Evolutionary conservation across 1,139 yeast genomes (phyloP), one percentile per base, ranked within the genome.

Genomic region (Lodderomyces pseudojiufengensis): DNA sequence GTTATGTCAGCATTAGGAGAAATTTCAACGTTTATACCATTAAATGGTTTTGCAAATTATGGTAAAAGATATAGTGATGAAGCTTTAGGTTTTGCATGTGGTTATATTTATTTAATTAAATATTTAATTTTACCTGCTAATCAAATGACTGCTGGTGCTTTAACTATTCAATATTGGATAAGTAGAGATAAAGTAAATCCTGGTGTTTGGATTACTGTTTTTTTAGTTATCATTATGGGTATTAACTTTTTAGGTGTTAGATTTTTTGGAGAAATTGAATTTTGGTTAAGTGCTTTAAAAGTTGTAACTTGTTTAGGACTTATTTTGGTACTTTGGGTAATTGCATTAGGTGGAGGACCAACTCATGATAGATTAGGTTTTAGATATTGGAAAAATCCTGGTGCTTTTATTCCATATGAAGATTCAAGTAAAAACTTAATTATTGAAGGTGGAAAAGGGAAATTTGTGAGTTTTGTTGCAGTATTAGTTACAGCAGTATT

Each of bases 1-100:
- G 84, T 80, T 32, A 79, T 82, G 85, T 65, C 79, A 45, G 80
- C 80, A 11, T 64, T 83, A 36, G 88, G 90, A 32, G 92, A 82
- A 59, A 77, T 83, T 64, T 84, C 87, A n/a, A 70, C 87, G 11
- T 80, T 73, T 49, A 67, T 79, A 38, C 88, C 88, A 13, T 63
- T 81, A 48, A 83, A 80, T 52, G 87, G 87, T 23, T 81, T 80
- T 55, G 77, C 86, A 21, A 81, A 84, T 47, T 82, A 80, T 52
- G 78, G 84, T 39, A 70, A 76, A 36, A 65, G 88, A 43, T 82
- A 79, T 49, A 78, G 76, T 39, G 87, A 81, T 48, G 82, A 80
- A 25, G 76, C 86, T 4, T 65, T 82, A 35, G 90, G 88, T 2
- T 81, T 80, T 57, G 87, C 87, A 3, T 82, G 84, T 51, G 90